These are phyloP conservation scores for Candida insectorum DNA, from an alignment of 805 yeast species.

Conservation along the genomic window DNA sequence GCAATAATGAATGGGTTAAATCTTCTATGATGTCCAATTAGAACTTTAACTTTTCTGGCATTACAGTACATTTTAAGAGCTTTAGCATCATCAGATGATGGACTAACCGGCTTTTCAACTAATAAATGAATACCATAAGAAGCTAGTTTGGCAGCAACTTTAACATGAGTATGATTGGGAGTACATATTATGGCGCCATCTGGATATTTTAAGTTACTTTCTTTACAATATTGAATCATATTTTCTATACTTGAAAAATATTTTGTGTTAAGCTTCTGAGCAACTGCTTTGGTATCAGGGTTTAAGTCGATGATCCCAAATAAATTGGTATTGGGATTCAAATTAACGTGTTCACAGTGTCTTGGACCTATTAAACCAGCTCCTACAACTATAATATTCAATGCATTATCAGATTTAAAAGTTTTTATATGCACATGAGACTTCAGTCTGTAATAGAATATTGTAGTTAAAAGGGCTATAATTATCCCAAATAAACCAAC, in stretches of 20 bases:
- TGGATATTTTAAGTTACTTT: conserved; percentile 22
- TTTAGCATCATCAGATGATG: conserved; percentile 31
- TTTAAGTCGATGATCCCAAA: conserved; percentile 31
- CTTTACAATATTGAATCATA: conserved; percentile 23
- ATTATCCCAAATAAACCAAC: no score
- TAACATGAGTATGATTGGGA: conserved; percentile 40
- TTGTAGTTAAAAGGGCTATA: no score
- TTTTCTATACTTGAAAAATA: conserved; percentile 23
- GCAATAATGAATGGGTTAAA: conserved; percentile 40
- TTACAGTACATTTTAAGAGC: conserved; percentile 22
- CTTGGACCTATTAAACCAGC: conserved; percentile 42
- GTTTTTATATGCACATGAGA: no score
- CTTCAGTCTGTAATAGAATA: no score
- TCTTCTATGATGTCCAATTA: conserved; percentile 42
- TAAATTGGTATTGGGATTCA: conserved; percentile 21
- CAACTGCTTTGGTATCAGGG: conserved; percentile 28
- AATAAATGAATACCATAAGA: conserved; percentile 32
- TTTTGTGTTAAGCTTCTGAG: conserved; percentile 21
- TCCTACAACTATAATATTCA: conserved; percentile 19
- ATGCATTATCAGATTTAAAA: no score
- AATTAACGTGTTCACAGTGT: conserved; percentile 32
- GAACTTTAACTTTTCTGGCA: conserved; percentile 24
- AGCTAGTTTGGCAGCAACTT: conserved; percentile 31
- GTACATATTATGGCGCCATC: conserved; percentile 41
- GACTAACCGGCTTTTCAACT: conserved; percentile 39